Percentiles rank a stretch among this genome's conserved stretches.
These are phyloP conservation scores for Biscogniauxia sp. DNA, from an alignment of 2,329 filamentous ascomycete genomes.

Conservation along the genomic window DNA sequence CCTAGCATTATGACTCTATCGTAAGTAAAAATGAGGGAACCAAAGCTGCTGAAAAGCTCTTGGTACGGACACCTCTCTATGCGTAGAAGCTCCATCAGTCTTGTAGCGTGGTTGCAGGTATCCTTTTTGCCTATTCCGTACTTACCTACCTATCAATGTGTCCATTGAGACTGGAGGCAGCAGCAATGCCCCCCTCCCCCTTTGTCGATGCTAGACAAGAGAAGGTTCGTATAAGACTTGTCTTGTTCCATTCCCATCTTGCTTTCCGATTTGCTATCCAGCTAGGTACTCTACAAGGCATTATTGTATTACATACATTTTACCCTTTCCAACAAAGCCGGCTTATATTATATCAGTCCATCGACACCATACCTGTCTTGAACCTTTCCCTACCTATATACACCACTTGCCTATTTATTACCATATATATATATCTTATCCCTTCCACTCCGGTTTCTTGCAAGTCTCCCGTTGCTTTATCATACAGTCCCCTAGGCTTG, in stretches of 20 bases:
- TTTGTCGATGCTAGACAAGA: conserved; percentile 14
- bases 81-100: conserved; percentile 11
- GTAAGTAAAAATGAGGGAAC: conserved; percentile 15
- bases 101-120: conserved; percentile 13
- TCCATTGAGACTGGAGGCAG: conserved; percentile 19
- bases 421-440: neutral
- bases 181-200: conserved; percentile 10
- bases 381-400: conserved; percentile 2
- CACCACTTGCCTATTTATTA: neutral
- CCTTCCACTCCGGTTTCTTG: neutral
- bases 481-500: neutral
- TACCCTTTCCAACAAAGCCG: neutral
- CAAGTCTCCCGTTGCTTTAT: neutral
- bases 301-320: neutral
- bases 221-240: conserved; percentile 13
- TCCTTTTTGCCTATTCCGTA: neutral
- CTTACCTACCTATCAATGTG: too few relatives aligned
- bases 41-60: conserved; percentile 11
- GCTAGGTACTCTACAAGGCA: neutral
- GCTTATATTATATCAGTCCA: conserved; percentile 3
- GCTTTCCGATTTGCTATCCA: conserved; percentile 2
- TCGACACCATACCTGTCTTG: neutral
- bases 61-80: conserved; percentile 16
- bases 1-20: conserved; percentile 21
- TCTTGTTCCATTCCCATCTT: conserved; percentile 3